Evolutionary conservation across 805 yeast species (phyloP).

Genomic region (Metschnikowia vanudenii): DNA sequence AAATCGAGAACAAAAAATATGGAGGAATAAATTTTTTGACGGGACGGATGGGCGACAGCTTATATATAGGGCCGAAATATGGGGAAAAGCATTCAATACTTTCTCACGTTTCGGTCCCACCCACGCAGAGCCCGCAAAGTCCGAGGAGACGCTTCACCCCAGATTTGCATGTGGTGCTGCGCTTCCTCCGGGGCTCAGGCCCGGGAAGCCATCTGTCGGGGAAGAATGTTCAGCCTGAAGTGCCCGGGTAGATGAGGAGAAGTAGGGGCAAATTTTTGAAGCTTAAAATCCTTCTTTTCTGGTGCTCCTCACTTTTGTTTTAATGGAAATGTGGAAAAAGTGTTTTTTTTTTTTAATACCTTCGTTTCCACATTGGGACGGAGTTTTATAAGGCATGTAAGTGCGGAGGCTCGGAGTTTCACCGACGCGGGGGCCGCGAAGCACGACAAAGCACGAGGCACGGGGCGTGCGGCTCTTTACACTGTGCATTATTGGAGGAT

Average conservation of each 20-base stretch:
- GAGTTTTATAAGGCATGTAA: no score
- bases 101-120: background rate
- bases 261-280: no score
- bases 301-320: no score
- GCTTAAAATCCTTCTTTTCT: no score
- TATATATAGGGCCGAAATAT: constrained; percentile 14
- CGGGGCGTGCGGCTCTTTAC: no score
- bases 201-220: constrained; percentile 1
- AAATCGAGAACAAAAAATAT: background rate
- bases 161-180: constrained; percentile 18
- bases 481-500: background rate
- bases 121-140: background rate
- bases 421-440: constrained; percentile 4
- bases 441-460: no score
- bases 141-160: constrained; percentile 10
- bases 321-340: background rate
- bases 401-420: constrained; percentile 10
- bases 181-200: constrained; percentile 9
- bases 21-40: background rate
- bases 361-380: background rate
- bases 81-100: constrained; percentile 4
- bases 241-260: background rate
- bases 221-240: background rate
- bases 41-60: constrained; percentile 4
- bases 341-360: background rate